phyloP scores from a whole-genome alignment of 345 rosid species.

The Theobroma cacao region DNA sequence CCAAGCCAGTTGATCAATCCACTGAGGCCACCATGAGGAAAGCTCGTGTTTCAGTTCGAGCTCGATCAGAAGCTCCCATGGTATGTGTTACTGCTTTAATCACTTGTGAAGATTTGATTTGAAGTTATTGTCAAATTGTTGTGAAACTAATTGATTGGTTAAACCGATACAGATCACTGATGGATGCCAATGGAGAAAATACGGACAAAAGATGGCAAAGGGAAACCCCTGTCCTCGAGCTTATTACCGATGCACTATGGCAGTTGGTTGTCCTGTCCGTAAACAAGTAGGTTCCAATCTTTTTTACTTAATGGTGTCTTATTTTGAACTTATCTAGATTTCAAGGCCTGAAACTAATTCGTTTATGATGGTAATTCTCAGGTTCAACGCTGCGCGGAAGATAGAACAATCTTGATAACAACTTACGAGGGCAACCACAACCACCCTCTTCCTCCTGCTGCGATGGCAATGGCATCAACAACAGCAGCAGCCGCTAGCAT shows the following conservation, averaged over 20 bases:
- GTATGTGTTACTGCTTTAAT: slow-evolving; percentile 26
- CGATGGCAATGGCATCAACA: slow-evolving; percentile 95
- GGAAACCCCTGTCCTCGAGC: slow-evolving; percentile 76
- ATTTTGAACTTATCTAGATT: neutral
- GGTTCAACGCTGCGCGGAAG: slow-evolving; percentile 99
- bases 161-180: slow-evolving; percentile 27
- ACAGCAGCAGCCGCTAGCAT: slow-evolving; percentile 84
- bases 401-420: slow-evolving; percentile 73
- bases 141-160: neutral
- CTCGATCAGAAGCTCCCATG: slow-evolving; percentile 98
- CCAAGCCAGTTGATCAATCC: slow-evolving; percentile 49
- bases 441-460: slow-evolving; percentile 92
- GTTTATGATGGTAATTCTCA: slow-evolving; percentile 6
- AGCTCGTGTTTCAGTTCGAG: slow-evolving; percentile 98
- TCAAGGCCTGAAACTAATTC: neutral
- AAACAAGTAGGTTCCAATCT: slow-evolving; percentile 44
- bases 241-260: slow-evolving; percentile 75
- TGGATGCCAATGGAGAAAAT: slow-evolving; percentile 74
- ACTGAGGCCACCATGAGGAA: slow-evolving; percentile 87
- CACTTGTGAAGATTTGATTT: neutral
- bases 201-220: slow-evolving; percentile 73
- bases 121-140: neutral
- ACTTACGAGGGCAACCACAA: slow-evolving; percentile 95
- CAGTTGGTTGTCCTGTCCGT: slow-evolving; percentile 67
- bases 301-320: neutral